These are phyloP conservation scores for Bruguiera hainesii DNA, from an alignment of 441 rosid genomes.

Conservation along the genomic window DNA sequence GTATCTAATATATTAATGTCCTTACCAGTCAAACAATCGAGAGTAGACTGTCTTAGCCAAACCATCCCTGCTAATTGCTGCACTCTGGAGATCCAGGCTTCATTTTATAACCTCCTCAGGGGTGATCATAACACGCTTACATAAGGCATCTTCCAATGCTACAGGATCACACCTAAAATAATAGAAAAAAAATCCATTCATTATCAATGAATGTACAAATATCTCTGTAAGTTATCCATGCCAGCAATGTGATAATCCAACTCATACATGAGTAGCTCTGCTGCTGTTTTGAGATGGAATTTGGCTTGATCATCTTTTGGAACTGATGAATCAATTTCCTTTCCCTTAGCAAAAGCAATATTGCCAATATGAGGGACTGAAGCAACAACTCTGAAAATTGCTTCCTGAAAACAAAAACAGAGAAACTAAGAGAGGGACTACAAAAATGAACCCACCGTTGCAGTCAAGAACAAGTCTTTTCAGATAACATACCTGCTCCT, in stretches of 20 bases:
- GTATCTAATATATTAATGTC: not conserved
- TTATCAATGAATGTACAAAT: not conserved
- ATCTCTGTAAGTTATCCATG: constrained; percentile 9
- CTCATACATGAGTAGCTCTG: constrained; percentile 89
- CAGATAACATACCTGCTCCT: constrained; percentile 65
- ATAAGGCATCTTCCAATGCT: constrained; percentile 77
- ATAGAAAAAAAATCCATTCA: constrained; percentile 4
- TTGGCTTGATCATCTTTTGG: constrained; percentile 77
- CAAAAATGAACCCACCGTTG: constrained; percentile 16
- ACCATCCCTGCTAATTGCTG: constrained; percentile 66
- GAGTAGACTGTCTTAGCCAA: constrained; percentile 86
- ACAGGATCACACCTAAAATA: constrained; percentile 57
- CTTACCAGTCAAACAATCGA: constrained; percentile 76
- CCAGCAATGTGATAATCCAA: constrained; percentile 11
- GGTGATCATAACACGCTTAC: constrained; percentile 87
- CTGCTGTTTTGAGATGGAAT: constrained; percentile 80
- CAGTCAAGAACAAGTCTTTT: constrained; percentile 13
- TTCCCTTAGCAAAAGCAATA: constrained; percentile 72
- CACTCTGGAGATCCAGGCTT: constrained; percentile 84
- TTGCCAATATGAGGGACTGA: constrained; percentile 89
- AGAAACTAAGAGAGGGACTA: constrained; percentile 6
- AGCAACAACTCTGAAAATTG: constrained; percentile 96
- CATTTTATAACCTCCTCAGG: constrained; percentile 88
- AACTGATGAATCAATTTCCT: constrained; percentile 81
- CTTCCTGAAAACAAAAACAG: constrained; percentile 54